Evolutionary conservation across 305 asterid species (phyloP).

Genomic region (Solanum hybrid): DNA sequence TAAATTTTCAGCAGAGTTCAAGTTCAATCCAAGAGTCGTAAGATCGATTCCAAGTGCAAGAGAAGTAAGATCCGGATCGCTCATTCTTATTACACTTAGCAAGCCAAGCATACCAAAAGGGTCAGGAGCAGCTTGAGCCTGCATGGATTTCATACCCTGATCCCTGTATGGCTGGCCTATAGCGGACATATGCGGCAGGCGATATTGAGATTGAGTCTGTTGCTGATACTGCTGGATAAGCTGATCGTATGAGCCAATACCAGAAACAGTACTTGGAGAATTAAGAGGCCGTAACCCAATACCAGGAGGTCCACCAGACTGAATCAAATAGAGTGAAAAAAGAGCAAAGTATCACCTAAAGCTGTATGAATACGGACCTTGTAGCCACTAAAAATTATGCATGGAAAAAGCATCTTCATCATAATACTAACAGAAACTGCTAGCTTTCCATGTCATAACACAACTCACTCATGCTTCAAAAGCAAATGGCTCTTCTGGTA

Average conservation of each 20-base stretch:
- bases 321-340: constrained; percentile 13
- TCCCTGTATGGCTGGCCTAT: constrained; percentile 82
- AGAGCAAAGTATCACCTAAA: background rate
- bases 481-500: background rate
- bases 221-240: constrained; percentile 85
- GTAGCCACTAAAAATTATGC: background rate
- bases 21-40: constrained; percentile 87
- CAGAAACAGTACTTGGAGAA: constrained; percentile 65
- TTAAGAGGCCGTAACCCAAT: constrained; percentile 75
- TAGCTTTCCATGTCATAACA: background rate
- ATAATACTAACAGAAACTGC: background rate
- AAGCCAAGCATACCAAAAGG: constrained; percentile 86
- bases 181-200: constrained; percentile 79
- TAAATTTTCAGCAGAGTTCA: constrained; percentile 84
- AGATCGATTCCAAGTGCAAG: constrained; percentile 94
- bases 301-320: constrained; percentile 78
- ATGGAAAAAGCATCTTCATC: background rate
- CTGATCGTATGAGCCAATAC: constrained; percentile 83
- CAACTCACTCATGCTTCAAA: constrained; percentile 1
- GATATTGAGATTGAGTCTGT: constrained; percentile 76
- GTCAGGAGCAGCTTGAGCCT: constrained; percentile 51
- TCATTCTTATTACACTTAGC: constrained; percentile 78
- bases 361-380: background rate
- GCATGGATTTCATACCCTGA: constrained; percentile 72
- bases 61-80: constrained; percentile 75